Percentiles rank a stretch among this genome's conserved stretches.
Conservation (phyloP, 192 early-diverging fungal genomes). For the Ambispora gerdemannii region DNA sequence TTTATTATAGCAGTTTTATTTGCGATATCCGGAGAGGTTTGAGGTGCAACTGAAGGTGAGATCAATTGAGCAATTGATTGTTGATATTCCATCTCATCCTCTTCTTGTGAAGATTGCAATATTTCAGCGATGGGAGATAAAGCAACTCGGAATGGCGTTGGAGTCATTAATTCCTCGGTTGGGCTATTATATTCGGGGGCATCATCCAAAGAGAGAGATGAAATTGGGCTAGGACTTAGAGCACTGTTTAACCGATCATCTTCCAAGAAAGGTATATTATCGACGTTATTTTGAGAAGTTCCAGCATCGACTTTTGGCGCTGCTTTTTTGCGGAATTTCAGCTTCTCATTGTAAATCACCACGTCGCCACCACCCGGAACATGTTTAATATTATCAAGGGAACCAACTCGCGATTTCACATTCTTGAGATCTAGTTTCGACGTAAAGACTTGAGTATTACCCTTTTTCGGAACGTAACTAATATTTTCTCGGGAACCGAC, state of each 20-base stretch:
- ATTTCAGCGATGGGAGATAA: neutral
- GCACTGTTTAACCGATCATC: neutral
- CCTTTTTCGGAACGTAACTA: conserved; percentile 42
- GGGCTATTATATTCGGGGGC: neutral
- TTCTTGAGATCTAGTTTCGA: neutral
- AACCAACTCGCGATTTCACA: conserved; percentile 43
- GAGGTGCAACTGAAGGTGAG: neutral
- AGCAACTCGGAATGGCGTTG: neutral
- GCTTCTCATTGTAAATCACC: conserved; percentile 42
- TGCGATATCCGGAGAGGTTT: neutral
- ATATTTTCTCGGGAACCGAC: conserved; percentile 46
- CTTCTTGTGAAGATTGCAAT: neutral
- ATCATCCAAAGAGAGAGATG: neutral
- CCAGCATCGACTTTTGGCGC: neutral
- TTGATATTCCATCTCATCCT: neutral
- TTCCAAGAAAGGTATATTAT: neutral
- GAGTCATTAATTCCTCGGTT: neutral
- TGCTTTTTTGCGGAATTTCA: conserved; percentile 23
- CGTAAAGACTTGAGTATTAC: conserved; percentile 39
- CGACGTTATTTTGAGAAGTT: neutral
- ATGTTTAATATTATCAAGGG: conserved; percentile 40
- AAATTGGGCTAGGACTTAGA: neutral
- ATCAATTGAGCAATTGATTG: neutral
- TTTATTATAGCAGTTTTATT: neutral
- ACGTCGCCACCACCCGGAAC: conserved; percentile 37